phyloP scores from a whole-genome alignment of 2,329 filamentous ascomycete species.

The Eutypa lata region DNA sequence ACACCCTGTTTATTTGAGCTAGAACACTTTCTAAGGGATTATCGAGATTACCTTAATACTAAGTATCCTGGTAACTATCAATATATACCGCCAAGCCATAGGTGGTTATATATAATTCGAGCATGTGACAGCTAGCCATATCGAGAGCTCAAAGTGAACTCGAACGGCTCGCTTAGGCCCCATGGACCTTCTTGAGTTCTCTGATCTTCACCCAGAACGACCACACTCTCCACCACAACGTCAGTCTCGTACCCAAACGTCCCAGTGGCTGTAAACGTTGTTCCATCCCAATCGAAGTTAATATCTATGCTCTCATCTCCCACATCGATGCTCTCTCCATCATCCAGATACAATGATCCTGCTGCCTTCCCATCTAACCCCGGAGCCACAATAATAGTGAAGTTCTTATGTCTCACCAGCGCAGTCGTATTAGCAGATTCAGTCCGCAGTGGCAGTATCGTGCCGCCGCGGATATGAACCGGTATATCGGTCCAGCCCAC shows the following conservation, averaged over 20 bases:
- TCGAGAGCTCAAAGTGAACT: too few relatives aligned
- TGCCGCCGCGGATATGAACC: constrained; percentile 60
- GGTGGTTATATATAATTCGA: too few relatives aligned
- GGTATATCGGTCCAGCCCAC: constrained; percentile 45
- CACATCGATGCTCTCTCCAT: constrained; percentile 31
- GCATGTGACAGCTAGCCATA: too few relatives aligned
- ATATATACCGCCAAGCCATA: too few relatives aligned
- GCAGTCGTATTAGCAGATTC: constrained; percentile 49
- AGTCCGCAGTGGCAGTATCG: constrained; percentile 54
- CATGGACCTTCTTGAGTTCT: too few relatives aligned
- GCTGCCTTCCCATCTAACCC: constrained; percentile 43
- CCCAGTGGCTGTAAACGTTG: constrained; percentile 12
- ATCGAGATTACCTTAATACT: too few relatives aligned
- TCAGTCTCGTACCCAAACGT: constrained; percentile 9
- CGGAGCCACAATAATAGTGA: constrained; percentile 47
- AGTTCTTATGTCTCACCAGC: constrained; percentile 44
- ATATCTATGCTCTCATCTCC: constrained; percentile 15
- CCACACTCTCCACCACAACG: background rate
- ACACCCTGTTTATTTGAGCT: too few relatives aligned
- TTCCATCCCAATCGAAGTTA: constrained; percentile 18
- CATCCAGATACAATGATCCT: constrained; percentile 50
- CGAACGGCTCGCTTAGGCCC: too few relatives aligned
- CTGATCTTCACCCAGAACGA: background rate
- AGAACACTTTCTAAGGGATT: too few relatives aligned
- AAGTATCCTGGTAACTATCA: too few relatives aligned